phyloP scores from a whole-genome alignment of 2,329 filamentous ascomycete species.

The Ceratocystis harringtonii region DNA sequence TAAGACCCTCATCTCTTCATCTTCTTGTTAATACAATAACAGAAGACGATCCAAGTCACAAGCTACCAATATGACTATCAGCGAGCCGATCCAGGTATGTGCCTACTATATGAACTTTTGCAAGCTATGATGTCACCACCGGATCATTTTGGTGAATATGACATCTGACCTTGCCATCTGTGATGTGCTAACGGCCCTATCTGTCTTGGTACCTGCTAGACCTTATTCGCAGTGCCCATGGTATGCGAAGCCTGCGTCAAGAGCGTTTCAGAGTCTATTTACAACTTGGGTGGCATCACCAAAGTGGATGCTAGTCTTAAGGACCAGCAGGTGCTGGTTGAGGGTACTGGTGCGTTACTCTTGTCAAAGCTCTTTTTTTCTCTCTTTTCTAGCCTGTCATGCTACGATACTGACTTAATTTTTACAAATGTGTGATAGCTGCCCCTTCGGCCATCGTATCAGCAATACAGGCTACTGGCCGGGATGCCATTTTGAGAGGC shows the following conservation, averaged over 20 bases:
- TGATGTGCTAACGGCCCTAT: not conserved
- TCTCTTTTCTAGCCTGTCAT: not conserved
- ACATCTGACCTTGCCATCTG: not conserved
- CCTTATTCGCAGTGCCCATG: slow-evolving; percentile 87
- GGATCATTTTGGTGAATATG: not conserved
- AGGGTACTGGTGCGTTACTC: slow-evolving; percentile 53
- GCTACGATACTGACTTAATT: not conserved
- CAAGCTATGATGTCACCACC: not conserved
- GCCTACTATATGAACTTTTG: slow-evolving; percentile 10
- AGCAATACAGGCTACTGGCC: slow-evolving; percentile 76
- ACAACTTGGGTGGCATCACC: slow-evolving; percentile 62
- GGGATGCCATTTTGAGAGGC: slow-evolving; percentile 86
- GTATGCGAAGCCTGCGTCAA: slow-evolving; percentile 82
- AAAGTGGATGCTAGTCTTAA: slow-evolving; percentile 71
- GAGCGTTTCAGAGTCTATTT: slow-evolving; percentile 64
- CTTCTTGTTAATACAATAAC: not conserved
- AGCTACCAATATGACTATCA: slow-evolving; percentile 20
- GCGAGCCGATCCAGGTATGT: slow-evolving; percentile 21
- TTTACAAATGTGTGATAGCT: slow-evolving; percentile 31
- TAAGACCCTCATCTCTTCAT: slow-evolving; percentile 1
- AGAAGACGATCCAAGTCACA: not conserved
- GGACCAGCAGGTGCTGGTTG: slow-evolving; percentile 68
- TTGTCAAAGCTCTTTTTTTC: not conserved
- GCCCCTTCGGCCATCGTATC: slow-evolving; percentile 79
- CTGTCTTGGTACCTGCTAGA: slow-evolving; percentile 35